These are phyloP conservation scores for Orbilia javanica DNA, from an alignment of 2,329 filamentous ascomycete species.

Conservation along the genomic window DNA sequence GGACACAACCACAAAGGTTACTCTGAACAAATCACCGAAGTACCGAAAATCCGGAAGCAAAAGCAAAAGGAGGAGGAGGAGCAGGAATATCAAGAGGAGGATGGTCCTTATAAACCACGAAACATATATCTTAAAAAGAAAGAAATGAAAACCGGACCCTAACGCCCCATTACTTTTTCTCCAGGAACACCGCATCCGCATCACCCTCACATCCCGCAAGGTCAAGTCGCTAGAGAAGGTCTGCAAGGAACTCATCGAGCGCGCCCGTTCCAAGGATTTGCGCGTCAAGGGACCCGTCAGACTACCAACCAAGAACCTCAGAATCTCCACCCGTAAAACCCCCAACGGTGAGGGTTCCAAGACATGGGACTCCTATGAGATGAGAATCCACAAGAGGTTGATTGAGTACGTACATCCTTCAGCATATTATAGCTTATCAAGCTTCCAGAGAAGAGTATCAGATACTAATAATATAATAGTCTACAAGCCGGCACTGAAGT, in stretches of 20 bases:
- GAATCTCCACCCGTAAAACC: slow-evolving; percentile 98
- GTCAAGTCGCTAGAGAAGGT: slow-evolving; percentile 97
- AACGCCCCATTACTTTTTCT: not conserved
- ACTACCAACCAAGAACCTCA: slow-evolving; percentile 95
- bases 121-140: not conserved
- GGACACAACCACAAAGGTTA: not conserved
- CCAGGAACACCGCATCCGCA: slow-evolving; percentile 85
- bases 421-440: not conserved
- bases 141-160: not conserved
- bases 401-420: slow-evolving; percentile 77
- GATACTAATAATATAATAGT: slow-evolving; percentile 66
- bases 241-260: slow-evolving; percentile 97
- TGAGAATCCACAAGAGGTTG: slow-evolving; percentile 99
- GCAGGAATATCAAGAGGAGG: not conserved
- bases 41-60: too few relatives aligned
- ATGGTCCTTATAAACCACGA: too few relatives aligned
- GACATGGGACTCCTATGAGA: slow-evolving; percentile 99
- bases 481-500: slow-evolving; percentile 97
- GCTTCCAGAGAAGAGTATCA: not conserved
- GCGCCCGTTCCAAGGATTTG: slow-evolving; percentile 97
- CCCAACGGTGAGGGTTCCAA: slow-evolving; percentile 99
- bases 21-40: too few relatives aligned
- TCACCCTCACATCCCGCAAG: slow-evolving; percentile 96
- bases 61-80: not conserved
- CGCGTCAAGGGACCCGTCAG: slow-evolving; percentile 98